These are phyloP conservation scores for Rubroboletus satanas DNA, from an alignment of 768 basidiomycete genomes.

Conservation along the genomic window DNA sequence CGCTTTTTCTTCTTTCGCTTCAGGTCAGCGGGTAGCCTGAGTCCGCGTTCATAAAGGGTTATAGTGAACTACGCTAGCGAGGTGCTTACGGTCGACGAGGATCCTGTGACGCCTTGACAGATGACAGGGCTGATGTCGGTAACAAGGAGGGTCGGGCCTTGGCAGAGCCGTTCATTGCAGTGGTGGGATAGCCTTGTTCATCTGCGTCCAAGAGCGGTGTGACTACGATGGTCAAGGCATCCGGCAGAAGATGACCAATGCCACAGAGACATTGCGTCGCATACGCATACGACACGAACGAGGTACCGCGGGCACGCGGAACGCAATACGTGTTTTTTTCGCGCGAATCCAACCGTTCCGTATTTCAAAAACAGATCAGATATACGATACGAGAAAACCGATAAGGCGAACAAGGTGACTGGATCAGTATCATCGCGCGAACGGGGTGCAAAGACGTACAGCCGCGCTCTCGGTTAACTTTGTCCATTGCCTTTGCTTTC, in stretches of 20 bases:
- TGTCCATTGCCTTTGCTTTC: conserved; percentile 67
- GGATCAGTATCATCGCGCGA: conserved; percentile 10
- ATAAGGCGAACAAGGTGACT: conserved; percentile 15
- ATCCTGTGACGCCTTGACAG: conserved; percentile 54
- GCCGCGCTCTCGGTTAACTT: conserved; percentile 68
- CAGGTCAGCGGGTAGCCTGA: conserved; percentile 43
- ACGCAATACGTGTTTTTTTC: conserved; percentile 1
- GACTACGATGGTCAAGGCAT: conserved; percentile 22
- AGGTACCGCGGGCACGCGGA: neutral
- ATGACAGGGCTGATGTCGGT: conserved; percentile 44
- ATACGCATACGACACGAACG: neutral
- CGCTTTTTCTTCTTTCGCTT: conserved; percentile 87
- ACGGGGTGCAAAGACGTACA: conserved; percentile 50
- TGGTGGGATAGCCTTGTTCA: conserved; percentile 37
- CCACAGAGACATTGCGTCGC: conserved; percentile 15
- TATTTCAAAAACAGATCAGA: conserved; percentile 4
- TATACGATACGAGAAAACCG: neutral
- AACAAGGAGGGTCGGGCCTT: conserved; percentile 50
- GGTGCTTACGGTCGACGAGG: conserved; percentile 56
- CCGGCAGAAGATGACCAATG: conserved; percentile 1
- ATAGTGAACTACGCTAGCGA: conserved; percentile 16
- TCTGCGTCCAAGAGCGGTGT: conserved; percentile 52
- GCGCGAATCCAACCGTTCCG: conserved; percentile 10
- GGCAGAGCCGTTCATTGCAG: conserved; percentile 32
- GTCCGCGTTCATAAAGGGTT: neutral